A percentile compares a stretch with the other conserved stretches of the same genome.
Evolutionary conservation across 2,329 filamentous ascomycete species (phyloP).

Genomic region (Colletotrichum tropicale): DNA sequence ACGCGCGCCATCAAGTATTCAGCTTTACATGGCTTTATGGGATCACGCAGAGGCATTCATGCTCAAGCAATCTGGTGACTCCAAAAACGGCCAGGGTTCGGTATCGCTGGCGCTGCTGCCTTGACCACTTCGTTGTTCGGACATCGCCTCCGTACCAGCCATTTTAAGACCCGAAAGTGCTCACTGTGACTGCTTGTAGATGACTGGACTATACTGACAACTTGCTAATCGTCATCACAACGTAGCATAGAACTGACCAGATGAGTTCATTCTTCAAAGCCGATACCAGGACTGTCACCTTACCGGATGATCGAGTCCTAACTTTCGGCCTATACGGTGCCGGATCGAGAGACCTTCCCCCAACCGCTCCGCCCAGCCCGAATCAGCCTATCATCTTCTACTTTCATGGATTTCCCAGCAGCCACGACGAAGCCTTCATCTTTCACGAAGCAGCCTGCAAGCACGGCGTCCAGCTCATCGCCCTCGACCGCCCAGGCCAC

Average conservation of each 20-base stretch:
- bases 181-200: not conserved
- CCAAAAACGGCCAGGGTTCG: not conserved
- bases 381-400: constrained; percentile 11
- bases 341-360: not conserved
- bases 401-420: constrained; percentile 47
- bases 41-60: not conserved
- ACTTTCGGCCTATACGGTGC: not conserved
- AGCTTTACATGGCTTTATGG: not conserved
- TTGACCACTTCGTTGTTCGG: not conserved
- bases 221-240: not conserved
- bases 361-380: not conserved
- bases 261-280: not conserved
- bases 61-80: not conserved
- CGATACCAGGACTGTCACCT: not conserved
- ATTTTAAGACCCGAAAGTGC: not conserved
- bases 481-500: constrained; percentile 45
- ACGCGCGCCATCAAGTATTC: not conserved
- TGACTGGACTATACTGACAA: not conserved
- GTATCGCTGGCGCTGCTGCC: not conserved
- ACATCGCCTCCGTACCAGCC: not conserved
- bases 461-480: constrained; percentile 36
- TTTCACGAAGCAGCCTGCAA: constrained; percentile 27
- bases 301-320: not conserved
- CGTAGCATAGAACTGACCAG: not conserved
- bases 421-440: constrained; percentile 38